Base-by-base conservation (phyloP, 768 basidiomycete species). In the Kondoa malvinella region DNA sequence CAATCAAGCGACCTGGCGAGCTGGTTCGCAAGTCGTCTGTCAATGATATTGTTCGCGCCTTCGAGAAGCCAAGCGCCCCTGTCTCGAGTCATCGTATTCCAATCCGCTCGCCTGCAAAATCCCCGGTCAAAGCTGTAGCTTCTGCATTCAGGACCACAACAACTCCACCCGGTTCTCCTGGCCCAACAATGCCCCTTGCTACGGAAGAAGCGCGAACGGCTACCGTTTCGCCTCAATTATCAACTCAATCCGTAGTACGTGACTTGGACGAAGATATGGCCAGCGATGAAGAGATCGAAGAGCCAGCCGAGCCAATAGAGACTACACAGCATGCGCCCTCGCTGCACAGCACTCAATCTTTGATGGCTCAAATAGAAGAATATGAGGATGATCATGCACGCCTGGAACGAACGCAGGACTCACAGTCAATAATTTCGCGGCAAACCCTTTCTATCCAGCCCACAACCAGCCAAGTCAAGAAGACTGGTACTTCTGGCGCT, bases 401-500 rank as follows among this genome's bases (percentile, higher is more conserved):
- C n/a, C n/a, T n/a, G n/a, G n/a, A n/a, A n/a, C n/a, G n/a, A n/a
- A n/a, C n/a, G n/a, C n/a, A n/a, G n/a, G n/a, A n/a, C n/a, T n/a
- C n/a, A n/a, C n/a, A n/a, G n/a, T n/a, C n/a, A 63, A 63, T 29
- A 16, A 29, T 27, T 63, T 17, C n/a, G 26, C 61, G 31, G 26
- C 29, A 63, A 27, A 12, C 25, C 30, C n/a, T 12, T 25, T 26
- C 4, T 31, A 29, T 30, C 30, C n/a, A n/a, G n/a, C n/a, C n/a
- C n/a, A n/a, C n/a, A n/a, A n/a, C n/a, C n/a, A n/a, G n/a, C n/a
- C n/a, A n/a, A n/a, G n/a, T n/a, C n/a, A n/a, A n/a, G n/a, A n/a
- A n/a, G 29, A 32, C 61, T 27, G 3, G 3, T 15, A 17, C 16
- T 27, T 8, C 84, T 4, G 86, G 88, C 74, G 76, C 71, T 1